Conservation (phyloP, 75 land plant genomes). For the Selaginella moellendorffii region DNA sequence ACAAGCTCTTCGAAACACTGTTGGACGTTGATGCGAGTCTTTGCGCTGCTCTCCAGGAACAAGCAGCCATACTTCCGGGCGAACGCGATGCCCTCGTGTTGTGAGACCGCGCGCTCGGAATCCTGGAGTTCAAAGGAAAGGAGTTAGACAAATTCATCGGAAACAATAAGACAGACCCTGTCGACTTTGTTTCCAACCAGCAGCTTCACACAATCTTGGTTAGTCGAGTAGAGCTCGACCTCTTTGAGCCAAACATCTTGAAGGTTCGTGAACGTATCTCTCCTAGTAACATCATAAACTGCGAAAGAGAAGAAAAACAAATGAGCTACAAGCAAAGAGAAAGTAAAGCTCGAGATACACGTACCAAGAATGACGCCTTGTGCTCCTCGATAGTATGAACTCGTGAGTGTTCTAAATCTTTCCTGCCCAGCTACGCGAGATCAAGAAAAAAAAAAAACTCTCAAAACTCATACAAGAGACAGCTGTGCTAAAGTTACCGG, state of each 20-base stretch:
- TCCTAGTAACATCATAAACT: slow-evolving; percentile 91
- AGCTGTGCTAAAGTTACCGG: no score
- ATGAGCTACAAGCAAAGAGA: no score
- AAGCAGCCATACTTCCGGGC: slow-evolving; percentile 55
- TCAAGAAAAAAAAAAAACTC: no score
- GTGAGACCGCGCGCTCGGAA: slow-evolving; percentile 48
- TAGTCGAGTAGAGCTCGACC: slow-evolving; percentile 67
- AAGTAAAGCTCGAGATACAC: neutral
- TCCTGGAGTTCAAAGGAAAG: slow-evolving; percentile 34
- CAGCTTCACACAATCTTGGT: slow-evolving; percentile 86
- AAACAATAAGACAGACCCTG: slow-evolving; percentile 29
- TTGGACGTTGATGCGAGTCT: slow-evolving; percentile 79
- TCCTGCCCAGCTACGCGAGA: slow-evolving; percentile 79
- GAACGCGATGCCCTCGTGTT: slow-evolving; percentile 71
- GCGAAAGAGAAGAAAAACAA: neutral
- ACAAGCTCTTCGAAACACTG: slow-evolving; percentile 82
- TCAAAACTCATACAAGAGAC: no score
- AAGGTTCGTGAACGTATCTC: slow-evolving; percentile 84
- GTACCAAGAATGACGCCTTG: slow-evolving; percentile 84
- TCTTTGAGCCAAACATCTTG: slow-evolving; percentile 88
- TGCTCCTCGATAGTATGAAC: slow-evolving; percentile 78
- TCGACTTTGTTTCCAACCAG: slow-evolving; percentile 95
- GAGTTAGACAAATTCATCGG: neutral
- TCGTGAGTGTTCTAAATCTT: slow-evolving; percentile 78
- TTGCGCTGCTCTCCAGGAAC: slow-evolving; percentile 89